phyloP scores from a whole-genome alignment of 495 filamentous ascomycete genomes.

The Penicillium paradoxum region DNA sequence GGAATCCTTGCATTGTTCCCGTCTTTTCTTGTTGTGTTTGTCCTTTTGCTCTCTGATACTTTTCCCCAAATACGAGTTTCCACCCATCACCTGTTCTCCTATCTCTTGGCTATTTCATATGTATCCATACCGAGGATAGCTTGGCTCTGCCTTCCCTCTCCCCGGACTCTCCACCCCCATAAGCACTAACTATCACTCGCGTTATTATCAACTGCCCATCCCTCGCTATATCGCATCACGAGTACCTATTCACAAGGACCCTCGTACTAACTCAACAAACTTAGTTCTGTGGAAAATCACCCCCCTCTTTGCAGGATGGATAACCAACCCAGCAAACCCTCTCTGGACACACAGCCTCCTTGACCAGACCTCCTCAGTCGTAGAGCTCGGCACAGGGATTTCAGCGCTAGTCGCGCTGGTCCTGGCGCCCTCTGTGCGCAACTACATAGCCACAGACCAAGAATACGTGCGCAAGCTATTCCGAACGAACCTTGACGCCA shows the following conservation, averaged over 20 bases:
- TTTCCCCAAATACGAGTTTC: background rate
- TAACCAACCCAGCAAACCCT: constrained; percentile 56
- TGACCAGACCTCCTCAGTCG: constrained; percentile 48
- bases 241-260: background rate
- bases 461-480: constrained; percentile 73
- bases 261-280: no score
- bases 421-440: constrained; percentile 54
- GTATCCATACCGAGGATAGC: background rate
- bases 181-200: background rate
- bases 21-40: no score
- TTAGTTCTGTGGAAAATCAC: constrained; percentile 90
- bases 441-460: constrained; percentile 84
- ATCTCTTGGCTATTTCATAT: background rate
- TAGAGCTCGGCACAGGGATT: constrained; percentile 87
- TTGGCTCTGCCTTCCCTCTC: background rate
- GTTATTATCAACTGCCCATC: background rate
- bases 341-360: constrained; percentile 59
- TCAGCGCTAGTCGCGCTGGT: constrained; percentile 67
- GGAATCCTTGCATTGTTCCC: background rate
- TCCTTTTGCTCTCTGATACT: background rate
- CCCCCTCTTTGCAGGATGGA: constrained; percentile 78
- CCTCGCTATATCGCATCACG: background rate
- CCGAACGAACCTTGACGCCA: constrained; percentile 68
- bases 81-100: background rate
- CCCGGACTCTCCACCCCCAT: background rate